Evolutionary conservation across 2,329 filamentous ascomycete species (phyloP).

Genomic region (Trichoderma harzianum): DNA sequence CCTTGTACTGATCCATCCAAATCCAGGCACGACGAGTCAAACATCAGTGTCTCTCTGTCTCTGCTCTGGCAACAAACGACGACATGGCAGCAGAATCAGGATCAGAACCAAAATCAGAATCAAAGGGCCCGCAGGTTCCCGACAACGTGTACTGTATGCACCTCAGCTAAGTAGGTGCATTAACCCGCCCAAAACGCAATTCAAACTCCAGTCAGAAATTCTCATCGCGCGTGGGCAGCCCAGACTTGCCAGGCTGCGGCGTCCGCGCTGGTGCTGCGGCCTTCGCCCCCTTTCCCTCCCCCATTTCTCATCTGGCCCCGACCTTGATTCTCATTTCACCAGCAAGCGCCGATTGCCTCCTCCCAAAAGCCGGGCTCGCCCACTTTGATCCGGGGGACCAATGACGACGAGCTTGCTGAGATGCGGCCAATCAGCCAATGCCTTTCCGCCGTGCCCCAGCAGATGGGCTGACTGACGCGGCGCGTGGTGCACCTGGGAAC

Average conservation of each 20-base stretch:
- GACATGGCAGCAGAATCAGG: not conserved
- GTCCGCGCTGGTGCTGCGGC: not conserved
- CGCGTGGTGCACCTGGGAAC: conserved; percentile 1
- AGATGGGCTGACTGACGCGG: conserved; percentile 18
- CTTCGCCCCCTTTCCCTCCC: conserved; percentile 9
- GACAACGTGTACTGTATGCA: not conserved
- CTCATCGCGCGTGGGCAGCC: not conserved
- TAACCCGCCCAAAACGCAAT: not conserved
- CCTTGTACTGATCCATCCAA: not conserved
- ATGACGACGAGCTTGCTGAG: not conserved
- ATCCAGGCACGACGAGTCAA: not conserved
- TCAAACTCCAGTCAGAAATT: not conserved
- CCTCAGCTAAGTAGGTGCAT: not conserved
- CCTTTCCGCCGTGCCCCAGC: not conserved
- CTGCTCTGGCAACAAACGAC: not conserved
- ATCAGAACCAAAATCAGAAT: not conserved
- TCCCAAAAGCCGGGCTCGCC: conserved; percentile 2
- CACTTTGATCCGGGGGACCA: conserved; percentile 4
- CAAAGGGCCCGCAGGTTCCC: not conserved
- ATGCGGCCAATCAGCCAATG: conserved; percentile 13
- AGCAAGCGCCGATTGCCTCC: conserved; percentile 7
- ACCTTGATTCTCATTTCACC: not conserved
- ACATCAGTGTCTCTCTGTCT: not conserved
- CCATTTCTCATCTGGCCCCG: not conserved
- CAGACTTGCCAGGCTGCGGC: not conserved